Percentiles rank a stretch among this genome's conserved stretches.
Conservation (phyloP, 495 filamentous ascomycete genomes). For the Neurospora sublineolata region DNA sequence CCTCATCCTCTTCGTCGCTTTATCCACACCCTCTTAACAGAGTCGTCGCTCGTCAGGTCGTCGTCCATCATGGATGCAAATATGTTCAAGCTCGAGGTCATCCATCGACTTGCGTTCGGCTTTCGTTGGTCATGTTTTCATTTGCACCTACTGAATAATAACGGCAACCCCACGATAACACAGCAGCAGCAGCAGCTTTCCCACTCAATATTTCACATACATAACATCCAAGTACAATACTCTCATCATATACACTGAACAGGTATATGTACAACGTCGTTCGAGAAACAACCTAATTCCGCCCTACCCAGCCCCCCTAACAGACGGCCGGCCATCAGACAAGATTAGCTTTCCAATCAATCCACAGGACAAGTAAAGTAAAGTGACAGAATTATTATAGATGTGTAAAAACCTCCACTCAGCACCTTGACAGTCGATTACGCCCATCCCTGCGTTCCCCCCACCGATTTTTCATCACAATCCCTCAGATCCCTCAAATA, state of each 20-base stretch:
- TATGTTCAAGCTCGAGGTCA: no score
- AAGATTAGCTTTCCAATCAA: neutral
- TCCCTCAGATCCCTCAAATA: constrained; percentile 19
- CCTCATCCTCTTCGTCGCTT: no score
- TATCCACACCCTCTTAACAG: no score
- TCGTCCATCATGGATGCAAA: no score
- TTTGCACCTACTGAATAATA: no score
- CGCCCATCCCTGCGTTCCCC: neutral
- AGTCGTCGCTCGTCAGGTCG: no score
- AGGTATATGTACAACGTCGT: neutral
- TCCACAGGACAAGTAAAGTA: neutral
- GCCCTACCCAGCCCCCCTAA: neutral
- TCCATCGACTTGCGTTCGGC: no score
- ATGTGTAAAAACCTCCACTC: neutral
- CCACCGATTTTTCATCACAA: neutral
- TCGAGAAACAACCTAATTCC: neutral
- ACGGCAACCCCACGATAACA: no score
- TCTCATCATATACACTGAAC: neutral
- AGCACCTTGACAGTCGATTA: neutral
- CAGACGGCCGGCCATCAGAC: neutral
- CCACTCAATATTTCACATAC: neutral
- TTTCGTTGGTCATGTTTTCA: no score
- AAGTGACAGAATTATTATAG: neutral
- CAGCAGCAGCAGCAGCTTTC: neutral
- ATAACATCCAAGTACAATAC: neutral